Percentiles rank a stretch among this genome's conserved stretches.
Evolutionary conservation across 345 rosid genomes (phyloP).

Genomic region (Eutrema japonicum): DNA sequence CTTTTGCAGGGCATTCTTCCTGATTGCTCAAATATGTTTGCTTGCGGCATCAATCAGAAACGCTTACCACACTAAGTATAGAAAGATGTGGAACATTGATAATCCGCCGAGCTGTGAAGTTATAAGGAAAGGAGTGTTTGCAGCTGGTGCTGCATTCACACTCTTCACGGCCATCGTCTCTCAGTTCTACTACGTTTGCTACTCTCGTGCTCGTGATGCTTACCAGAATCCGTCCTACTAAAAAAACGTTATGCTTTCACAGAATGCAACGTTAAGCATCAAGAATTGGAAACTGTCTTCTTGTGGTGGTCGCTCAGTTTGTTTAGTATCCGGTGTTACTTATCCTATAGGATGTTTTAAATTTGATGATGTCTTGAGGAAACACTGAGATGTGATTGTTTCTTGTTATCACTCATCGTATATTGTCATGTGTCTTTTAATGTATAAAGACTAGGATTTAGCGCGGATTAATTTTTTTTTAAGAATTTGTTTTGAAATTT

Average conservation of each 20-base stretch:
- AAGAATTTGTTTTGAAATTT: no score
- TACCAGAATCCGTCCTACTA: constrained; percentile 46
- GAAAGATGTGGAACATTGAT: constrained; percentile 55
- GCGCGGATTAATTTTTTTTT: no score
- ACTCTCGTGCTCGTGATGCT: constrained; percentile 69
- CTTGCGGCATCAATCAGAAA: constrained; percentile 84
- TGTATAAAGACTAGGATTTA: no score
- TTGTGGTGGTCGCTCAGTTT: neutral
- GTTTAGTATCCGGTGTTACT: neutral
- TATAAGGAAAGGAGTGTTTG: constrained; percentile 87
- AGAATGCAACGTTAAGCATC: constrained; percentile 17
- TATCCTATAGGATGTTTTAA: neutral
- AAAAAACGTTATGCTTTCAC: neutral
- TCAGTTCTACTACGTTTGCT: constrained; percentile 71
- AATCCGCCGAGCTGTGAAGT: constrained; percentile 72
- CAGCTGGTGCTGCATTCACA: constrained; percentile 93
- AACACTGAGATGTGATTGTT: constrained; percentile 6
- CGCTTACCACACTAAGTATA: constrained; percentile 82
- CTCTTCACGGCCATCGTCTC: constrained; percentile 74
- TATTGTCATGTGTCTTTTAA: constrained; percentile 2
- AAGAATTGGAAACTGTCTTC: neutral
- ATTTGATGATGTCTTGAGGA: constrained; percentile 4
- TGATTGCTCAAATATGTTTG: constrained; percentile 81
- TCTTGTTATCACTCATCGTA: neutral
- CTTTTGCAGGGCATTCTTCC: constrained; percentile 67